A percentile compares a stretch with the other conserved stretches of the same genome.
These are phyloP conservation scores for Pisolithus thermaeus DNA, from an alignment of 1,284 basidiomycete genomes.

Conservation along the genomic window DNA sequence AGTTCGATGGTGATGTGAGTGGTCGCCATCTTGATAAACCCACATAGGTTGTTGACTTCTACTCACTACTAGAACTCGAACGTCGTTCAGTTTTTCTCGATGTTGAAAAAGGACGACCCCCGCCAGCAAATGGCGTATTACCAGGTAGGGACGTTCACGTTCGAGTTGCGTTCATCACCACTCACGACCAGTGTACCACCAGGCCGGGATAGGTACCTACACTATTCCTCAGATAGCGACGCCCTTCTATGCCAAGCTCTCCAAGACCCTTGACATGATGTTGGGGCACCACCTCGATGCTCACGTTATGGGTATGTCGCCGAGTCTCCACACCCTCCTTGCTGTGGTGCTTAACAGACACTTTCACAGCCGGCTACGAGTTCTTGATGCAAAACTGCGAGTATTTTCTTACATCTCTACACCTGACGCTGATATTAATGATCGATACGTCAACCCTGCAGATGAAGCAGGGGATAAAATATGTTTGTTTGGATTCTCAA, in stretches of 20 bases:
- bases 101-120: conserved; percentile 49
- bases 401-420: conserved; percentile 10
- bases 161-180: neutral
- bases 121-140: conserved; percentile 51
- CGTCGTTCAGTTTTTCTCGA: conserved; percentile 43
- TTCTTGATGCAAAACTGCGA: conserved; percentile 58
- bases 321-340: neutral
- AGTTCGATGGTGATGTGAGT: conserved; percentile 50
- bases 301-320: conserved; percentile 42
- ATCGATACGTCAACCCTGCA: conserved; percentile 8
- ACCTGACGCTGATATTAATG: neutral
- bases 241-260: conserved; percentile 31
- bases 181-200: neutral
- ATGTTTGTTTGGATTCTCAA: conserved; percentile 46
- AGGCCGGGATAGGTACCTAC: conserved; percentile 53
- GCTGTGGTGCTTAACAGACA: neutral
- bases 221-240: conserved; percentile 43
- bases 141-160: conserved; percentile 33
- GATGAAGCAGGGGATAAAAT: conserved; percentile 39
- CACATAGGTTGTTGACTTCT: conserved; percentile 27
- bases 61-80: conserved; percentile 36
- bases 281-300: conserved; percentile 43
- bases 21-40: neutral
- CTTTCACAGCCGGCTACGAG: conserved; percentile 43
- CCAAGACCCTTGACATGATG: conserved; percentile 43